Conservation (phyloP, 495 filamentous ascomycete species). For the Schizothecium vesticola region DNA sequence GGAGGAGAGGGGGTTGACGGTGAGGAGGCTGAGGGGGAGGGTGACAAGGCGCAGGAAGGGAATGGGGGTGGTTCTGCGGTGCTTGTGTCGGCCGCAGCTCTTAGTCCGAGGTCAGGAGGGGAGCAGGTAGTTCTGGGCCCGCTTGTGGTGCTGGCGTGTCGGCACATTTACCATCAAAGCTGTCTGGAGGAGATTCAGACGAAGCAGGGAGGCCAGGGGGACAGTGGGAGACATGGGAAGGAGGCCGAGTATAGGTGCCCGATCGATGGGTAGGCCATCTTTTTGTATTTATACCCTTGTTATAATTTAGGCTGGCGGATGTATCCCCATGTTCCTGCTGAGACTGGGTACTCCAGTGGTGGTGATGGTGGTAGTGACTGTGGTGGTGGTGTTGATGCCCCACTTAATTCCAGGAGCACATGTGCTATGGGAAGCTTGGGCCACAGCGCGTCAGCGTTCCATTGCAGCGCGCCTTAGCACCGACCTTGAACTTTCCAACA, state of each 20-base stretch:
- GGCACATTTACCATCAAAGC: slow-evolving; percentile 57
- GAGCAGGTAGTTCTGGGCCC: slow-evolving; percentile 36
- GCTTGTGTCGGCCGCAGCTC: background rate
- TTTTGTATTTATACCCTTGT: slow-evolving; percentile 7
- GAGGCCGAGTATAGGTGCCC: slow-evolving; percentile 50
- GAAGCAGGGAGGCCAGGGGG: slow-evolving; percentile 30
- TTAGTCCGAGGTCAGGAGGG: slow-evolving; percentile 13
- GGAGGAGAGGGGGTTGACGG: slow-evolving; percentile 11
- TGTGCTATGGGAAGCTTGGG: background rate
- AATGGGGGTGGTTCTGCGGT: background rate
- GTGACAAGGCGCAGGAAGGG: background rate
- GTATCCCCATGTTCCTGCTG: background rate
- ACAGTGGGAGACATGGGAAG: slow-evolving; percentile 23
- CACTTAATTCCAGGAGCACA: background rate
- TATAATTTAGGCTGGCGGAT: background rate
- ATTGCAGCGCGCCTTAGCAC: background rate
- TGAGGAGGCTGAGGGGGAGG: slow-evolving; percentile 12
- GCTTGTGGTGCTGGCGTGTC: slow-evolving; percentile 55
- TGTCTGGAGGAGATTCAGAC: slow-evolving; percentile 53
- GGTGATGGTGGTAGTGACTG: background rate
- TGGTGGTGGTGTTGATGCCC: background rate
- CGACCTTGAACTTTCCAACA: background rate
- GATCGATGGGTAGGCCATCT: slow-evolving; percentile 41
- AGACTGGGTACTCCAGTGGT: background rate
- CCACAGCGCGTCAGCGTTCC: background rate